Conservation (phyloP, 495 filamentous ascomycete genomes). For the Antarctomyces pellizariae region DNA sequence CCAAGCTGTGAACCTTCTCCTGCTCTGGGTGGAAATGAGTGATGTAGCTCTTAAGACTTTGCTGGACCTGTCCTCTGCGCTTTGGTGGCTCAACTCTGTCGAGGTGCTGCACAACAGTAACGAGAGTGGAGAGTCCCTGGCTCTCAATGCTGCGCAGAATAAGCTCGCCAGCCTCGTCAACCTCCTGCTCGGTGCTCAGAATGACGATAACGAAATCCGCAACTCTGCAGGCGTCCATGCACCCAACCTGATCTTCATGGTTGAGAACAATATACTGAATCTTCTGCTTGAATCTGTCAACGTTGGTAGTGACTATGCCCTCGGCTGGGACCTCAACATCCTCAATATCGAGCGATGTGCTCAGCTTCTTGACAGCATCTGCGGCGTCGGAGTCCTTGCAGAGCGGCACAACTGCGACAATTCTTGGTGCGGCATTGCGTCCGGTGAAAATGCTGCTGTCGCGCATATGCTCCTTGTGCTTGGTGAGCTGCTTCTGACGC, state of each 20-base stretch:
- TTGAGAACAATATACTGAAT: conserved; percentile 56
- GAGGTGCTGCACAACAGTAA: conserved; percentile 58
- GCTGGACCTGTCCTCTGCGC: conserved; percentile 43
- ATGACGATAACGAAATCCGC: conserved; percentile 80
- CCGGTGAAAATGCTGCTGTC: conserved; percentile 62
- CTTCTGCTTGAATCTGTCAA: conserved; percentile 86
- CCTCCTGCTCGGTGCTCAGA: conserved; percentile 56
- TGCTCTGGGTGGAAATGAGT: conserved; percentile 77
- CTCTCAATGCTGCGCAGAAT: conserved; percentile 70
- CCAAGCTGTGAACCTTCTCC: conserved; percentile 68
- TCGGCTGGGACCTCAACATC: conserved; percentile 36
- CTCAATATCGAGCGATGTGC: conserved; percentile 54
- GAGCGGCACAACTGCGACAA: conserved; percentile 79
- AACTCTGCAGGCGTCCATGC: conserved; percentile 63
- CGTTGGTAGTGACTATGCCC: conserved; percentile 33
- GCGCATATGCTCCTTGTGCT: conserved; percentile 55
- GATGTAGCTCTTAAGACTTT: conserved; percentile 73
- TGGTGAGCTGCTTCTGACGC: conserved; percentile 59
- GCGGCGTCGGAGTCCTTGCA: conserved; percentile 42
- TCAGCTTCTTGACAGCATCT: conserved; percentile 43
- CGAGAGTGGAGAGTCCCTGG: conserved; percentile 74
- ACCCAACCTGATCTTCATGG: conserved; percentile 44
- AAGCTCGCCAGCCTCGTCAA: conserved; percentile 59
- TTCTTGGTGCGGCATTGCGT: conserved; percentile 61
- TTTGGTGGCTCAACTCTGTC: conserved; percentile 58